Percentiles rank a stretch among this genome's conserved stretches.
Evolutionary conservation across 768 basidiomycete genomes (phyloP).

Genomic region (Lactarius deliciosus): DNA sequence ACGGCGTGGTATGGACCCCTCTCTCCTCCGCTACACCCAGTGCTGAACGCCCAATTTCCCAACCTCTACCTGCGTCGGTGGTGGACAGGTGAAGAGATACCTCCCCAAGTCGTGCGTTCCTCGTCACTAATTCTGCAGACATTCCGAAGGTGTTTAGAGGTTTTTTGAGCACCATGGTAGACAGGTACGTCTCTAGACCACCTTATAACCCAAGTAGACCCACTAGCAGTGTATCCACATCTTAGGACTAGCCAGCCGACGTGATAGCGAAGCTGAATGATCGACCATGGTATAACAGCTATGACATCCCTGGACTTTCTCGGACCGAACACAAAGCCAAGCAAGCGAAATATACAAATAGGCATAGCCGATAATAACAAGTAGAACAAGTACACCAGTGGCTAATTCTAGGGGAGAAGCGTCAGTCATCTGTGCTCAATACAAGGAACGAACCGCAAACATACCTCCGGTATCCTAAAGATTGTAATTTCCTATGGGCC

Average conservation of each 20-base stretch:
- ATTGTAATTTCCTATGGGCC: conserved; percentile 73
- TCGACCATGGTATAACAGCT: not conserved
- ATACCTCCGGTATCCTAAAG: conserved; percentile 85
- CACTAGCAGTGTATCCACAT: no score
- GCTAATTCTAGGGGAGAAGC: conserved; percentile 19
- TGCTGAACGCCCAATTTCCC: not conserved
- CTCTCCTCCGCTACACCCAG: not conserved
- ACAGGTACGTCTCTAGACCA: conserved; percentile 12
- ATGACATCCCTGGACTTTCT: not conserved
- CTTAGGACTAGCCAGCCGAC: not conserved
- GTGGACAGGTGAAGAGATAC: conserved; percentile 54
- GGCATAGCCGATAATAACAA: conserved; percentile 17
- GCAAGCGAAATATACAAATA: conserved; percentile 18
- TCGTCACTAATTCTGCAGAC: conserved; percentile 59
- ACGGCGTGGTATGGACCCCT: conserved; percentile 49
- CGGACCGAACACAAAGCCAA: no score
- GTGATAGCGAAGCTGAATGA: not conserved
- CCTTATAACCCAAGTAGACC: not conserved
- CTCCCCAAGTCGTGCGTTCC: conserved; percentile 61
- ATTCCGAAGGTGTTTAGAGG: conserved; percentile 65
- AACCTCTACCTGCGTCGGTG: no score
- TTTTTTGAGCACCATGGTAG: conserved; percentile 47
- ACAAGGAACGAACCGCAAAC: conserved; percentile 25
- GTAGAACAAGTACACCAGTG: conserved; percentile 13
- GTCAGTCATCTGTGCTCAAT: not conserved